Base-by-base conservation (phyloP, 1,284 basidiomycete species). In the Pyrrhoderma noxium region DNA sequence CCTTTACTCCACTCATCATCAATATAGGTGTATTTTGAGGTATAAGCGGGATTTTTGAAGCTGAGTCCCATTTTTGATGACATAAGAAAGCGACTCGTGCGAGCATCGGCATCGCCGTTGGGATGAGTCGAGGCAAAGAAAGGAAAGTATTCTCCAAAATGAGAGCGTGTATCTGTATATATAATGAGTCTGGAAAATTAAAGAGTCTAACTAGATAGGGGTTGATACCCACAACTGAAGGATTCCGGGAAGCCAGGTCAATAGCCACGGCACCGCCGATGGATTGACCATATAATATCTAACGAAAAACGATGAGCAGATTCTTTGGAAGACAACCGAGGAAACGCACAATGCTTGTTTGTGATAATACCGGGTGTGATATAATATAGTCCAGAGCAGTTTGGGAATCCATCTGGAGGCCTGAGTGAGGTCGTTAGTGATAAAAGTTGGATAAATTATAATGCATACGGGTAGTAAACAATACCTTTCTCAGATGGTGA, bases 231-330 rank as follows among this genome's bases (percentile, higher is more conserved):
- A 87, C 88, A 60, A 81, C 77, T 23, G 75, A 68, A 0, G 87
- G 79, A 63, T 94, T 94, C 36, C 79, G 77, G 51, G 82, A 85
- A 0, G 89, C 89, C 3, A 96, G 81, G 65, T 94, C 86, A 47
- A 97, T 87, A 11, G 89, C 78, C 1, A 98, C 93, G 0, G 94
- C 94, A n/a, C 94, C 94, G 13, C 95, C 95, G 25, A 99, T 91
- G 5, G 89, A 93, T 66, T 98, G 95, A 0, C 95, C 94, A 61
- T 93, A 98, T 0, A 94, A 53, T 21, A 56, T 49, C 64, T 62
- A 40, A 42, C 19, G 45, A 56, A 56, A 23, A 51, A 59, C 36
- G 38, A 56, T 36, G 14, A 31, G n/a, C 9, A 31, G 23, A 23
- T 18, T 36, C 21, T 2, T 42, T 36, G 14, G 37, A 23, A 34